A percentile compares a stretch with the other conserved stretches of the same genome.
These are phyloP conservation scores for Zygoascus meyerae DNA, from an alignment of 1,139 yeast genomes.

Conservation along the genomic window DNA sequence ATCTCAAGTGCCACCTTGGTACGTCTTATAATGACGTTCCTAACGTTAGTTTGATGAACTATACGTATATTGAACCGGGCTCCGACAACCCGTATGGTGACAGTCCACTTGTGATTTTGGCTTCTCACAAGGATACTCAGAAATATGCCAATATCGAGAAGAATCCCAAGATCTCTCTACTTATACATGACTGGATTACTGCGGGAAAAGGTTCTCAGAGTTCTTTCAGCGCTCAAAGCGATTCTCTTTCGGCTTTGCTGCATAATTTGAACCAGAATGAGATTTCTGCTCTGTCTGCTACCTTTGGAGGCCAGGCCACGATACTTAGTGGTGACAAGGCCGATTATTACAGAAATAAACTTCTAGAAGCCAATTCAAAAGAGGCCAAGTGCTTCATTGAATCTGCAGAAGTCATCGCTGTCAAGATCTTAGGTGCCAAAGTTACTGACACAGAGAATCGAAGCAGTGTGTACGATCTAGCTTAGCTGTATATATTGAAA, in stretches of 20 bases:
- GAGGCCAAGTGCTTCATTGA: conserved; percentile 66
- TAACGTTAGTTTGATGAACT: conserved; percentile 85
- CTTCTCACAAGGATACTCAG: conserved; percentile 63
- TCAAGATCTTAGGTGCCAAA: conserved; percentile 59
- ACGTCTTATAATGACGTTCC: conserved; percentile 66
- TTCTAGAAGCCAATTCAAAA: conserved; percentile 47
- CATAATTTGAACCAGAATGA: conserved; percentile 72
- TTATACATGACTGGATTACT: conserved; percentile 84
- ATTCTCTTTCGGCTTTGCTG: conserved; percentile 50
- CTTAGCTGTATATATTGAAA: background rate
- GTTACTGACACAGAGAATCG: conserved; percentile 79
- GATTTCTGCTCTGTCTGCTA: conserved; percentile 69
- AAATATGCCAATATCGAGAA: conserved; percentile 59
- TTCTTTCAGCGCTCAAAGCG: conserved; percentile 28
- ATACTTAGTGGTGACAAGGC: conserved; percentile 46
- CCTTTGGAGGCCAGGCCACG: conserved; percentile 65
- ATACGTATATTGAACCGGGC: conserved; percentile 49
- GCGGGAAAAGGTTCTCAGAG: conserved; percentile 43
- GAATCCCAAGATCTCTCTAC: conserved; percentile 70
- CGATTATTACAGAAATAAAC: conserved; percentile 50
- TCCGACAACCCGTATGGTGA: conserved; percentile 34
- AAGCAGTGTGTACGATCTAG: conserved; percentile 30
- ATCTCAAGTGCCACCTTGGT: conserved; percentile 61
- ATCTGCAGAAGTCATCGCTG: conserved; percentile 59
- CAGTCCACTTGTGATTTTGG: conserved; percentile 53